phyloP scores from a whole-genome alignment of 176 grass and related monocot species.

The Oryza brachyantha region DNA sequence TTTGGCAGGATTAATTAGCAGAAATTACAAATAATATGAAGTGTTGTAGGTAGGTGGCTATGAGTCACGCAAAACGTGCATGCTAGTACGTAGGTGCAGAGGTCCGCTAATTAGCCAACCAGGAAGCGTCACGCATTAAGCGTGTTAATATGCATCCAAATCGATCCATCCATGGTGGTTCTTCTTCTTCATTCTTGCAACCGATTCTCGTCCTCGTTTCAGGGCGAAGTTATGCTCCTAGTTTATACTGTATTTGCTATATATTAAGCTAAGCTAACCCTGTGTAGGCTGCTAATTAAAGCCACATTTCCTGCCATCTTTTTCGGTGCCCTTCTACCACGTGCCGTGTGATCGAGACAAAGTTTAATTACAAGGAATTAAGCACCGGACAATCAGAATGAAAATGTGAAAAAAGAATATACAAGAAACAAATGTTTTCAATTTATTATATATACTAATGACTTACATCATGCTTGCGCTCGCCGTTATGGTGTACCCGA shows the following conservation, averaged over 20 bases:
- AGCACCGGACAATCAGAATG: too few relatives aligned
- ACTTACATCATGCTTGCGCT: conserved; percentile 97
- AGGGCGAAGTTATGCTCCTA: background rate
- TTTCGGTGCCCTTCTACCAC: background rate
- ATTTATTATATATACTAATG: too few relatives aligned
- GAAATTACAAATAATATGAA: too few relatives aligned
- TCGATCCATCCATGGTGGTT: too few relatives aligned
- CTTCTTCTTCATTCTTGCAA: background rate
- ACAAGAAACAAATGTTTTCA: too few relatives aligned
- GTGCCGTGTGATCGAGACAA: background rate
- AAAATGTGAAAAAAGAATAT: too few relatives aligned
- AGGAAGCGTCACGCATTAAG: background rate
- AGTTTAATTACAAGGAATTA: too few relatives aligned
- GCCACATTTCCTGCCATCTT: conserved; percentile 23
- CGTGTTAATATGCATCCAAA: background rate
- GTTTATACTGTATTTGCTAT: too few relatives aligned
- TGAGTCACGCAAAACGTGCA: background rate
- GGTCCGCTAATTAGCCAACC: background rate
- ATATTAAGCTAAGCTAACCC: background rate
- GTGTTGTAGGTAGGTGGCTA: too few relatives aligned
- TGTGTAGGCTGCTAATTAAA: background rate
- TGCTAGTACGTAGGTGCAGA: background rate
- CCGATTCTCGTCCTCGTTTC: conserved; percentile 14
- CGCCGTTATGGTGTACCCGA: conserved; percentile 91
- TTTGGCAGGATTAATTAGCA: too few relatives aligned